phyloP scores from a whole-genome alignment of 345 rosid species.

The Syzygium jambos region DNA sequence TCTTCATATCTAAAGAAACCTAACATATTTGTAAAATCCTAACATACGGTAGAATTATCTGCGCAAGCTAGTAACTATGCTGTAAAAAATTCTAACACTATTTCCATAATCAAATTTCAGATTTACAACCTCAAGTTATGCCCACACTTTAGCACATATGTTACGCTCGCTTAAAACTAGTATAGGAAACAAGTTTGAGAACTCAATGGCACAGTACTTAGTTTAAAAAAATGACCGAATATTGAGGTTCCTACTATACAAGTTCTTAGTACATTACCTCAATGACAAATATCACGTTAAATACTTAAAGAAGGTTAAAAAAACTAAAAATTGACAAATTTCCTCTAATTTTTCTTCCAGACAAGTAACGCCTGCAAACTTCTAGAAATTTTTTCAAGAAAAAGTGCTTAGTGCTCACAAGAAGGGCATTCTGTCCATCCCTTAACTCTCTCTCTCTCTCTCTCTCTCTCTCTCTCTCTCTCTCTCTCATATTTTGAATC shows the following conservation, averaged over 20 bases:
- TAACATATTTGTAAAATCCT: not conserved
- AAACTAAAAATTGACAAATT: not conserved
- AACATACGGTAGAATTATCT: not conserved
- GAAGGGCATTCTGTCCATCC: not conserved
- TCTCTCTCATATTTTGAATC: no score
- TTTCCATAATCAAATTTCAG: not conserved
- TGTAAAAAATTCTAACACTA: not conserved
- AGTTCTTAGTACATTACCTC: not conserved
- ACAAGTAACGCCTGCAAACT: not conserved
- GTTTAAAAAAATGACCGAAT: not conserved
- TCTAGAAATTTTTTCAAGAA: not conserved
- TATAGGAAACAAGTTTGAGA: not conserved
- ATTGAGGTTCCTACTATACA: not conserved
- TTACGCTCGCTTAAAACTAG: not conserved
- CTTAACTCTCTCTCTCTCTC: no score
- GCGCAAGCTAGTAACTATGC: not conserved
- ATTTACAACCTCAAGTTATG: not conserved
- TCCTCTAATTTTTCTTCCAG: no score
- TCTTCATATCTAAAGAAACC: not conserved
- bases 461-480: no score
- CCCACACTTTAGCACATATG: not conserved
- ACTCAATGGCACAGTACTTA: accelerated
- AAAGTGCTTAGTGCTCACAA: not conserved
- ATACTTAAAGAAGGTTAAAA: not conserved
- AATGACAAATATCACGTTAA: not conserved